These are phyloP conservation scores for Byssochlamys sp. DNA, from an alignment of 2,329 filamentous ascomycete genomes.

Conservation along the genomic window DNA sequence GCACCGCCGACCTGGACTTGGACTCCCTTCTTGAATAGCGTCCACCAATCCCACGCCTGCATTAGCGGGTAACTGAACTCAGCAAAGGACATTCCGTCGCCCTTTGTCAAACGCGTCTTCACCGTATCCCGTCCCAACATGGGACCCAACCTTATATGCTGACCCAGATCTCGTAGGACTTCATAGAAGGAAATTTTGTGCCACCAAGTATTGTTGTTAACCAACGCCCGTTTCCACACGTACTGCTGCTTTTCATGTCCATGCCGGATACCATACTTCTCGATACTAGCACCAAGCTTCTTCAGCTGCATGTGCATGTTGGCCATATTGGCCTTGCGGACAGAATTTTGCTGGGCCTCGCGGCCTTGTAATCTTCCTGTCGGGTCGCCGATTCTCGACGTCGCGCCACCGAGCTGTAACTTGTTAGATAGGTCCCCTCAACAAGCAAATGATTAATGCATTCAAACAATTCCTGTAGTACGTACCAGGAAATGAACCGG, in stretches of 20 bases:
- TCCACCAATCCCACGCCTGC: conserved; percentile 95
- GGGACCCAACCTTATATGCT: conserved; percentile 64
- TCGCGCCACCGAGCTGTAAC: conserved; percentile 37
- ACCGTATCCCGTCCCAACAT: conserved; percentile 86
- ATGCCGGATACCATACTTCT: conserved; percentile 54
- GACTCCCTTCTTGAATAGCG: conserved; percentile 62
- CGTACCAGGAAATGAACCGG: conserved; percentile 37
- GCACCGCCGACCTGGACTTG: conserved; percentile 89
- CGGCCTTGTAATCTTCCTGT: conserved; percentile 35
- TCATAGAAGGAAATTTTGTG: conserved; percentile 62
- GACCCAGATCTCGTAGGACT: conserved; percentile 64
- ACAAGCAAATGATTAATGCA: neutral
- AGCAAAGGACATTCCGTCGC: conserved; percentile 85
- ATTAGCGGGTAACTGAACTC: conserved; percentile 90
- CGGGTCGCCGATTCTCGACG: conserved; percentile 39
- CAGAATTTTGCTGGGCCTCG: conserved; percentile 24
- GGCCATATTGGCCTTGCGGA: conserved; percentile 38
- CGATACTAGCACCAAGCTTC: conserved; percentile 65
- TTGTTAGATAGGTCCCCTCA: conserved; percentile 9
- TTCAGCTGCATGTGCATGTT: conserved; percentile 43
- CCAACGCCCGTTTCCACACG: conserved; percentile 57
- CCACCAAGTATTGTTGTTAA: conserved; percentile 82
- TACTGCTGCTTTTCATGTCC: conserved; percentile 52
- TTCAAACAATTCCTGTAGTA: neutral
- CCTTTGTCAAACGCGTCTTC: conserved; percentile 70